A percentile compares a stretch with the other conserved stretches of the same genome.
phyloP scores from a whole-genome alignment of 139 green algal species.

The Micromonas commoda region DNA sequence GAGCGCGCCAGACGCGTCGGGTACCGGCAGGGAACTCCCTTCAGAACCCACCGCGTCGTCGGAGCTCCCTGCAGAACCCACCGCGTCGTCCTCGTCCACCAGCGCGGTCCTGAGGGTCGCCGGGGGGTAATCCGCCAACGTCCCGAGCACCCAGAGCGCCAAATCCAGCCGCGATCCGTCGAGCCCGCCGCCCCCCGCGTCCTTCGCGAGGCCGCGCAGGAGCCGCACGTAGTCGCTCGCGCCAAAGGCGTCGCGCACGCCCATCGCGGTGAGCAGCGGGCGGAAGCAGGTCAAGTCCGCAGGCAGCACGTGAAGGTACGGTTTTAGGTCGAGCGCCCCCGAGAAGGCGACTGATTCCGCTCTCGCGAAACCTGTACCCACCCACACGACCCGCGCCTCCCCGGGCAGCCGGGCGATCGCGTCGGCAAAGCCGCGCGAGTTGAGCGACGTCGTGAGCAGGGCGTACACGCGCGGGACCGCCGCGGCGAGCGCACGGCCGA shows the following conservation, averaged over 20 bases:
- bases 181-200: conserved; percentile 31
- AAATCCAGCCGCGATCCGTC: conserved; percentile 42
- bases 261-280: conserved; percentile 53
- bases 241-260: conserved; percentile 52
- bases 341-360: conserved; percentile 51
- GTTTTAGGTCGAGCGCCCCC: conserved; percentile 59
- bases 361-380: conserved; percentile 60
- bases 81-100: not conserved
- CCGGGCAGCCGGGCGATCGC: conserved; percentile 44
- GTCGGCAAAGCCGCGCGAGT: conserved; percentile 41
- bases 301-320: conserved; percentile 60
- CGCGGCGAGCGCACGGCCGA: conserved; percentile 45
- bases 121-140: conserved; percentile 31
- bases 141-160: conserved; percentile 47
- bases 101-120: not conserved
- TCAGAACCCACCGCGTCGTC: too few relatives aligned
- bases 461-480: conserved; percentile 56
- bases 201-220: conserved; percentile 43
- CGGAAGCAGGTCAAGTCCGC: conserved; percentile 60
- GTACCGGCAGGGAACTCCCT: conserved; percentile 51
- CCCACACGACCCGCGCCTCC: conserved; percentile 53
- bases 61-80: too few relatives aligned
- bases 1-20: conserved; percentile 52
- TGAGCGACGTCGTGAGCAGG: conserved; percentile 33
- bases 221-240: conserved; percentile 51